Evolutionary conservation across 169 alveolate genomes (phyloP), one percentile per base, ranked within the genome.

Genomic region (Ichthyophthirius multifiliis): DNA sequence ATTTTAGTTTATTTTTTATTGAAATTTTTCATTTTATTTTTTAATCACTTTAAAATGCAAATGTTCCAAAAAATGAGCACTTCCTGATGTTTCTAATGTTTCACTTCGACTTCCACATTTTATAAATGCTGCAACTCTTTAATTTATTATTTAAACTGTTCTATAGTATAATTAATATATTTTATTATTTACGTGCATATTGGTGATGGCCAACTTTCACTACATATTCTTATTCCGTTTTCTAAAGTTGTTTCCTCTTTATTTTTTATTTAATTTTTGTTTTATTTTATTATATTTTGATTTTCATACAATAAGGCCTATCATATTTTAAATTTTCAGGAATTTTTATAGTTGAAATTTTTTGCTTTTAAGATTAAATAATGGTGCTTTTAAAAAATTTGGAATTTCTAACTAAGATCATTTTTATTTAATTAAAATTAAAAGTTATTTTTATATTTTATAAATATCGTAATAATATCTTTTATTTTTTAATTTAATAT

Each of bases 61-160:
- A 83, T 98, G 99, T 90, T 98, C 99, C 20, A 98, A 90, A 91
- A 97, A 98, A 84, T 98, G 99, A 1, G 99, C 99, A 10, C 96
- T 95, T 0, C 99, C 99, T 63, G 98, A 95, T 43, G 97, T 97
- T 47, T 75, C 91, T 30, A 88, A 83, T 7, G 95, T 95, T 81
- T 98, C 99, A 86, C 94, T 93, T 62, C 99, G 88, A 71, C 98
- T 92, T 13, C 99, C 99, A 78, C 98, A 95, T 88, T 97, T 98
- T 15, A 98, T 95, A 96, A 98, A 95, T 9, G 97, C 93, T 1
- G 99, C 99, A 13, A 96, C 95, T 0, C 85, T 75, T 81, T 47
- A 63, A 63, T 35, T 13, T 5, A 13, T 55, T 5, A 55, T 5
- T 4, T 30, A 20, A 7, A 3, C 6, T 3, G 41, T 37, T 67